A percentile compares a stretch with the other conserved stretches of the same genome.
phyloP scores from a whole-genome alignment of 352 stramenopile species.

The Phytophthora lateralis region DNA sequence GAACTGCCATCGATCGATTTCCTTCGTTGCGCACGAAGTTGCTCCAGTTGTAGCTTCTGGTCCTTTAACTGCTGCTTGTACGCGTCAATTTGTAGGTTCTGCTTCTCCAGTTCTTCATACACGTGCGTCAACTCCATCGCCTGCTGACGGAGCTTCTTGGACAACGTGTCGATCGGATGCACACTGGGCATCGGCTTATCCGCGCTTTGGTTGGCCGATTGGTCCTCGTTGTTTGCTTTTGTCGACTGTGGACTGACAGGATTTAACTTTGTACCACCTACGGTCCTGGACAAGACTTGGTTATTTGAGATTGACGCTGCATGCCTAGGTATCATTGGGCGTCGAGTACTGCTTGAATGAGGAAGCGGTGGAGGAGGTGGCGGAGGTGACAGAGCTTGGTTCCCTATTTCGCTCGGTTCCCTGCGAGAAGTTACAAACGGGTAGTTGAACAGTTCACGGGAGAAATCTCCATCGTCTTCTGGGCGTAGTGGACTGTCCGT shows the following conservation, averaged over 20 bases:
- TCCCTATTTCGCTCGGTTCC: constrained; percentile 10
- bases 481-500: constrained; percentile 7
- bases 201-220: constrained; percentile 13
- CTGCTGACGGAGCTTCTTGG: constrained; percentile 78
- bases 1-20: constrained; percentile 21
- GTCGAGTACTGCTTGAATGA: constrained; percentile 6
- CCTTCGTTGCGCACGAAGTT: constrained; percentile 28
- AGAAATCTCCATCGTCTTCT: constrained; percentile 15
- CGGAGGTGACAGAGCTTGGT: constrained; percentile 25
- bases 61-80: constrained; percentile 47
- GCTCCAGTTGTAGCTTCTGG: constrained; percentile 53
- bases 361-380: constrained; percentile 22
- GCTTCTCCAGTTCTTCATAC: constrained; percentile 74
- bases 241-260: constrained; percentile 4
- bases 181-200: constrained; percentile 30
- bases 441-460: constrained; percentile 12
- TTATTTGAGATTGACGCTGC: not conserved
- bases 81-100: constrained; percentile 46
- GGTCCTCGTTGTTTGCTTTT: constrained; percentile 3
- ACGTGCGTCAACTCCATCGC: constrained; percentile 69
- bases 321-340: constrained; percentile 3
- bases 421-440: constrained; percentile 17
- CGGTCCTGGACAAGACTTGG: not conserved
- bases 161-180: constrained; percentile 66
- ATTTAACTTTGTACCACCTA: constrained; percentile 5